Base-by-base conservation (phyloP, 805 yeast genomes). In the Candida pseudoglaebosa region DNA sequence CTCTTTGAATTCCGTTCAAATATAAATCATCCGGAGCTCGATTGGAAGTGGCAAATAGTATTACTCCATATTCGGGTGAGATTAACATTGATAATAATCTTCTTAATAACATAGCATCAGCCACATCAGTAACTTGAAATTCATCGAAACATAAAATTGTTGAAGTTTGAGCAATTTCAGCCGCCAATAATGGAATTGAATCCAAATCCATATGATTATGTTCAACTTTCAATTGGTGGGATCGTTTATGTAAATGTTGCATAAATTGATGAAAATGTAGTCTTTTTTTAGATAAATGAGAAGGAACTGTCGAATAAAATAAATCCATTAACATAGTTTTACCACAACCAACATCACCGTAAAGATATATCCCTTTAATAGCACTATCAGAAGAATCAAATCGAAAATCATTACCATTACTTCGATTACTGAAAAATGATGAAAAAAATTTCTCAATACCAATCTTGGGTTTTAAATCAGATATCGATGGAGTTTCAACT, bases 281-380 rank as follows among this genome's bases (percentile, higher is more conserved):
- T 47, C 99, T 73, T 50, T 71, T 75, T 53, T 89, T 88, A 9
- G 91, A 75, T 42, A 93, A 67, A 55, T 84, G 86, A 0, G 61
- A 37, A 0, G 98, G 97, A 13, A 91, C 75, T 0, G 96, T 87
- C 15, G 77, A 69, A 62, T 90, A 93, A 53, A 93, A 93, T 48
- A 93, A 69, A 61, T 93, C 98, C 98, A 93, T 91, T 43, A 93
- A 69, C 97, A 93, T 91, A 5, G 99, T 93, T 57, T 93, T 91
- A 3, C 99, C 99, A 61, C 98, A 90, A 2, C 99, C 99, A 31
- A 93, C 99, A 59, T 93, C 98, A 16, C 99, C 99, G 61, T 86
- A 93, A 21, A 93, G 70, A 54, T 93, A 93, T 5, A 93, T 83
- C 4, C 99, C 99, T 47, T 75, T 96, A 10, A 81, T 69, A 2